phyloP scores from a whole-genome alignment of 768 basidiomycete species.

The Xerocomellus intermedius region DNA sequence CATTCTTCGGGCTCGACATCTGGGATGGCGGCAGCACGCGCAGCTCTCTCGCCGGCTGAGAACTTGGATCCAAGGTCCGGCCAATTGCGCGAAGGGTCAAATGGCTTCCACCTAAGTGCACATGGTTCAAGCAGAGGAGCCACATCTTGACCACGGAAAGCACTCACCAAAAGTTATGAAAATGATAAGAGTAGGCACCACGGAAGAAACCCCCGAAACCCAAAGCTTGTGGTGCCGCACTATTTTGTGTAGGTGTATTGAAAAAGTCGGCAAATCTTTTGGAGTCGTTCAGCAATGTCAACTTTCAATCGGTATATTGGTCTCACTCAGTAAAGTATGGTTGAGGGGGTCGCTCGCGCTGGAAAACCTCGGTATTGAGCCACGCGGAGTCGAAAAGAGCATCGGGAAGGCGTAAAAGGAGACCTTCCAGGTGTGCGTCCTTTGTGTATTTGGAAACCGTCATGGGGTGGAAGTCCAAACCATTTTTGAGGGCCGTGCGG shows the following conservation, averaged over 20 bases:
- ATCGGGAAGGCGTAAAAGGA: constrained; percentile 88
- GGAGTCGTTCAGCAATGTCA: not conserved
- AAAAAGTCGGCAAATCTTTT: constrained; percentile 86
- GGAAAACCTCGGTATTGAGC: constrained; percentile 91
- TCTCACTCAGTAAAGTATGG: constrained; percentile 86
- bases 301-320: not conserved
- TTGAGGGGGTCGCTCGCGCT: constrained; percentile 89
- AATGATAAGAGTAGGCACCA: constrained; percentile 95
- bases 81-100: constrained; percentile 91
- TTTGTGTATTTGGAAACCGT: constrained; percentile 87
- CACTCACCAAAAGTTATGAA: constrained; percentile 86
- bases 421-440: constrained; percentile 81
- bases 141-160: not conserved
- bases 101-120: constrained; percentile 84
- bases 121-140: not conserved
- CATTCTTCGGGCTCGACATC: constrained; percentile 35
- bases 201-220: constrained; percentile 97
- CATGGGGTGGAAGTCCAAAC: constrained; percentile 97
- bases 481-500: constrained; percentile 90
- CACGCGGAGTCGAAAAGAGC: constrained; percentile 97
- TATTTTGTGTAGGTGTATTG: constrained; percentile 67
- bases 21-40: constrained; percentile 46
- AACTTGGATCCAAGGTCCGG: constrained; percentile 89
- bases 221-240: constrained; percentile 81
- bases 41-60: constrained; percentile 66